Evolutionary conservation across 2,329 filamentous ascomycete genomes (phyloP).

Genomic region (Sporothrix euskadiensis): DNA sequence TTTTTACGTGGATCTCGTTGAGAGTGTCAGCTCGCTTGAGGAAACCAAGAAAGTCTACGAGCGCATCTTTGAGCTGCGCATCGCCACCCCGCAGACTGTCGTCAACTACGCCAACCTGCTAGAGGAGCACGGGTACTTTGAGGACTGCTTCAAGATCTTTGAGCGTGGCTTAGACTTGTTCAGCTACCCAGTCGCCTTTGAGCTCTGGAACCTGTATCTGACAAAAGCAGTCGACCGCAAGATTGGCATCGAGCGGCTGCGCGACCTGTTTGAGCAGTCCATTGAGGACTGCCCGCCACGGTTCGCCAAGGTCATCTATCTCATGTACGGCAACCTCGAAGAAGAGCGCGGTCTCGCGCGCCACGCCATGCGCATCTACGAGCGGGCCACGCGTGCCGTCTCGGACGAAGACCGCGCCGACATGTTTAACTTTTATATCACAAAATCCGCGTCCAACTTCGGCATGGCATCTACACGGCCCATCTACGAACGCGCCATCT

Average conservation of each 20-base stretch:
- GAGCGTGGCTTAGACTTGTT: slow-evolving; percentile 97
- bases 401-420: slow-evolving; percentile 91
- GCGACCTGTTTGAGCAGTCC: slow-evolving; percentile 96
- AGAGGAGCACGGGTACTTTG: slow-evolving; percentile 92
- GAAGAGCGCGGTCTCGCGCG: slow-evolving; percentile 92
- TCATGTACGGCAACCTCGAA: slow-evolving; percentile 98
- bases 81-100: slow-evolving; percentile 95
- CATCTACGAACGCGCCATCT: slow-evolving; percentile 95
- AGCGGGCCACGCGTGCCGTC: slow-evolving; percentile 91
- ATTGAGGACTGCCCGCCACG: slow-evolving; percentile 92
- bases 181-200: slow-evolving; percentile 95
- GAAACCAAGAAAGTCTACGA: slow-evolving; percentile 96
- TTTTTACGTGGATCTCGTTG: slow-evolving; percentile 97
- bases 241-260: slow-evolving; percentile 88
- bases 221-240: slow-evolving; percentile 96
- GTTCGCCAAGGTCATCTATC: slow-evolving; percentile 91
- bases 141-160: slow-evolving; percentile 97
- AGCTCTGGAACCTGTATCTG: slow-evolving; percentile 97
- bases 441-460: slow-evolving; percentile 85
- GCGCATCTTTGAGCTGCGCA: slow-evolving; percentile 94
- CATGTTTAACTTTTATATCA: slow-evolving; percentile 99
- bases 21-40: slow-evolving; percentile 86
- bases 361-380: slow-evolving; percentile 98
- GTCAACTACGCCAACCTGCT: slow-evolving; percentile 97
- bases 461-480: slow-evolving; percentile 89